Evolutionary conservation across 2,329 filamentous ascomycete genomes (phyloP), one percentile per base, ranked within the genome.

Genomic region (Diaporthe citri): DNA sequence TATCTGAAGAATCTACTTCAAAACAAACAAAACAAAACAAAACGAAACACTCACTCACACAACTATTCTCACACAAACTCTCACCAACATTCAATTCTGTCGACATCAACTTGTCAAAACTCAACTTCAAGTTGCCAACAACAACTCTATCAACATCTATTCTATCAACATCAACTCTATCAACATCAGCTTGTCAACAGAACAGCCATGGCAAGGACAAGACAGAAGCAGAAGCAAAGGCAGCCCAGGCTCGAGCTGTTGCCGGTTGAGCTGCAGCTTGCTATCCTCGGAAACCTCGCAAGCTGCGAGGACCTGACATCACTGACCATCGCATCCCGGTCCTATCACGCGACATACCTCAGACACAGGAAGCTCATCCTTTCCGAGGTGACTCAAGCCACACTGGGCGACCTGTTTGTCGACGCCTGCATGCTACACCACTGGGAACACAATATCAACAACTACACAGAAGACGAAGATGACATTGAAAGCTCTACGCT

Each of bases 361-460:
- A 12, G 10, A 4, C 9, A 64, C 41, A 64, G 34, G 25, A 64
- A 64, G 10, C 20, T 28, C 9, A 2, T 48, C 28, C 17, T 64
- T 22, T 43, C 39, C 2, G 17, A 34, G 4, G 20, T 31, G 5
- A 15, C 17, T n/a, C 60, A 48, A n/a, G 20, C 13, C 8, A 34
- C 25, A 20, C 60, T 64, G 41, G 60, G 60, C 20, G 41, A 64
- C 4, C 3, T 39, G 15, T 64, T 64, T 20, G 9, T 48, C 9
- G 60, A 64, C n/a, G 60, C 60, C 17, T 64, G 60, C 28, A 64
- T 64, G 60, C 17, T 64, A 15, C 36, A 48, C 5, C 25, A 48
- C 41, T 64, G 60, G 60, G 13, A 28, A 13, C 15, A 6, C n/a
- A 28, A 43, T 15, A 17, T 28, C n/a, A 20, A 62, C 39, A 28